Conservation (phyloP, 2,329 filamentous ascomycete species). For the Hysterium pulicare region DNA sequence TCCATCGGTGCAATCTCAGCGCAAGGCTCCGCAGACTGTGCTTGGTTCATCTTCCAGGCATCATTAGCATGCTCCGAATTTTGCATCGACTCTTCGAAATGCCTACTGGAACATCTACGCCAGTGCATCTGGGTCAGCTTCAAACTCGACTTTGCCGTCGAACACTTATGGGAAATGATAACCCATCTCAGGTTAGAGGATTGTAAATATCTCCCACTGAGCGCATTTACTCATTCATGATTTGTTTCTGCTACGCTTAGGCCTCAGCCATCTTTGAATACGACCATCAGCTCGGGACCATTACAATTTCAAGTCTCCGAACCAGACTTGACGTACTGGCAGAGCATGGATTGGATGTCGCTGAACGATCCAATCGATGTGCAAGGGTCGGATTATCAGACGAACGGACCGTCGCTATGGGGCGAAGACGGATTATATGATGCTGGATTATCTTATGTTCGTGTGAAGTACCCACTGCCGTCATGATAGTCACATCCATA, state of each 20-base stretch:
- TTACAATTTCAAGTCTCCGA: constrained; percentile 27
- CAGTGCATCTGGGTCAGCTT: constrained; percentile 37
- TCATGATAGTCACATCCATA: too few relatives aligned
- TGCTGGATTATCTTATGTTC: constrained; percentile 2
- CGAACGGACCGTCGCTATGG: constrained; percentile 5
- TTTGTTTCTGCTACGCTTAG: constrained; percentile 18
- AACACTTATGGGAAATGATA: constrained; percentile 28
- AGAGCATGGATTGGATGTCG: constrained; percentile 28
- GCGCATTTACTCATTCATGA: constrained; percentile 33
- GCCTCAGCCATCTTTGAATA: constrained; percentile 24
- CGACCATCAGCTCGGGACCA: constrained; percentile 23
- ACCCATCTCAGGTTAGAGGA: constrained; percentile 34
- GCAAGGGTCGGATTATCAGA: not conserved
- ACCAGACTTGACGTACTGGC: constrained; percentile 28
- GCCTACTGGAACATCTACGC: constrained; percentile 27
- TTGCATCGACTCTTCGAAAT: constrained; percentile 21
- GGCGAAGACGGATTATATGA: constrained; percentile 15
- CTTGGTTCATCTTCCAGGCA: constrained; percentile 32
- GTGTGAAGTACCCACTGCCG: not conserved
- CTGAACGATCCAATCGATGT: constrained; percentile 12
- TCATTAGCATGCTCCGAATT: constrained; percentile 33
- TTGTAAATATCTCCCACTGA: constrained; percentile 22
- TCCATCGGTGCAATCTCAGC: constrained; percentile 34
- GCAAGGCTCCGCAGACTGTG: constrained; percentile 26
- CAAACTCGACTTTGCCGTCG: constrained; percentile 32